These are phyloP conservation scores for Huiozyma sinensis DNA, from an alignment of 805 yeast genomes.

Conservation along the genomic window DNA sequence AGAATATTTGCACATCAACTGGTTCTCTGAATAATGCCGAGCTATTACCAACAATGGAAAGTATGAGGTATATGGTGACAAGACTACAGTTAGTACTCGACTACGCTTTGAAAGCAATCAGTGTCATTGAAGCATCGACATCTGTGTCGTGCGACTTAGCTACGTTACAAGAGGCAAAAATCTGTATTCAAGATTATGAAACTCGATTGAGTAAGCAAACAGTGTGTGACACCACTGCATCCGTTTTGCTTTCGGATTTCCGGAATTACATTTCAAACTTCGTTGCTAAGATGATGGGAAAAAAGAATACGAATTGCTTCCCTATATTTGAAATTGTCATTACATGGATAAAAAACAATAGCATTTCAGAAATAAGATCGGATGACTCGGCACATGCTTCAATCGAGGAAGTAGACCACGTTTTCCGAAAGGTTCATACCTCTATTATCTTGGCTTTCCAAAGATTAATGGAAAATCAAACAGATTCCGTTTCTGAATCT, in stretches of 20 bases:
- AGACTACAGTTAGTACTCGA: constrained; percentile 30
- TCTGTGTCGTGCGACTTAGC: constrained; percentile 6
- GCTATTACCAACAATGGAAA: constrained; percentile 5
- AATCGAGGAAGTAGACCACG: constrained; percentile 34
- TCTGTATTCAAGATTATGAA: constrained; percentile 8
- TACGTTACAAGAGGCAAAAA: constrained; percentile 11
- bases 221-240: constrained; percentile 10
- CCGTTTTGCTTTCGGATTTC: constrained; percentile 16
- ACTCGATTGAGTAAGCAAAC: constrained; percentile 6
- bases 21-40: constrained; percentile 13
- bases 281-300: constrained; percentile 20
- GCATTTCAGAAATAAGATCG: background rate
- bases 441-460: constrained; percentile 62
- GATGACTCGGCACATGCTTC: constrained; percentile 2
- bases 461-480: constrained; percentile 34
- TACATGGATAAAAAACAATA: constrained; percentile 33
- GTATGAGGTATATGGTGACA: constrained; percentile 10
- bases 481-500: constrained; percentile 31
- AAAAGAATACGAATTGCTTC: constrained; percentile 31
- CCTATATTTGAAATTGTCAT: constrained; percentile 41
- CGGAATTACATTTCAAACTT: constrained; percentile 21
- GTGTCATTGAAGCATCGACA: constrained; percentile 4
- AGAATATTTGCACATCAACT: constrained; percentile 11
- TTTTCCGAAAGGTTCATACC: constrained; percentile 42
- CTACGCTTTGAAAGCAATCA: constrained; percentile 20